These are phyloP conservation scores for Lentinula sp. DNA, from an alignment of 768 basidiomycete genomes.

Conservation along the genomic window DNA sequence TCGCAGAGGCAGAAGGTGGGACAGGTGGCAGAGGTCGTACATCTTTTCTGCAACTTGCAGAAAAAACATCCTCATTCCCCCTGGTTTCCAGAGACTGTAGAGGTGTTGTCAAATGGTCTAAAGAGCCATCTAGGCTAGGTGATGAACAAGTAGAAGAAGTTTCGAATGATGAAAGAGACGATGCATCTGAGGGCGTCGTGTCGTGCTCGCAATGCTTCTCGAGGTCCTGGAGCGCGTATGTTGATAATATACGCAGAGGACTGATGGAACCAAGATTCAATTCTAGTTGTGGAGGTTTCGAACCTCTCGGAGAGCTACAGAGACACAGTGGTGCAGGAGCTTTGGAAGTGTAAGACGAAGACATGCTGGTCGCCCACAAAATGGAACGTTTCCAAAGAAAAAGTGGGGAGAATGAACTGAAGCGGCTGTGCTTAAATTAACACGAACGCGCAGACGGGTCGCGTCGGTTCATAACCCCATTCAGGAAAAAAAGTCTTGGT, in stretches of 20 bases:
- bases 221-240: background rate
- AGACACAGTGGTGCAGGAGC: background rate
- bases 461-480: background rate
- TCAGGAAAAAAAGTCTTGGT: background rate
- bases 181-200: background rate
- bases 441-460: background rate
- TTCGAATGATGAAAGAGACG: conserved; percentile 1
- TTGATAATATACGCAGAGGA: background rate
- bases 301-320: background rate
- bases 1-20: background rate
- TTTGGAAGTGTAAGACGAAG: background rate
- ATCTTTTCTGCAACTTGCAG: background rate
- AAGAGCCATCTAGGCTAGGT: background rate
- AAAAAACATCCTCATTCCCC: background rate
- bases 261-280: background rate
- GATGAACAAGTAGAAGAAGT: background rate
- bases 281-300: background rate
- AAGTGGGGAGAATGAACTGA: background rate
- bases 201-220: background rate
- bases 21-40: background rate
- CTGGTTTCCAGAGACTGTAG: background rate
- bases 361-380: conserved; percentile 1
- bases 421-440: background rate
- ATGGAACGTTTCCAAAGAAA: background rate
- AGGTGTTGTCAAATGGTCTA: background rate